These are phyloP conservation scores for Dictyostelium citrinum DNA, from an alignment of 78 protist genomes.

Conservation along the genomic window DNA sequence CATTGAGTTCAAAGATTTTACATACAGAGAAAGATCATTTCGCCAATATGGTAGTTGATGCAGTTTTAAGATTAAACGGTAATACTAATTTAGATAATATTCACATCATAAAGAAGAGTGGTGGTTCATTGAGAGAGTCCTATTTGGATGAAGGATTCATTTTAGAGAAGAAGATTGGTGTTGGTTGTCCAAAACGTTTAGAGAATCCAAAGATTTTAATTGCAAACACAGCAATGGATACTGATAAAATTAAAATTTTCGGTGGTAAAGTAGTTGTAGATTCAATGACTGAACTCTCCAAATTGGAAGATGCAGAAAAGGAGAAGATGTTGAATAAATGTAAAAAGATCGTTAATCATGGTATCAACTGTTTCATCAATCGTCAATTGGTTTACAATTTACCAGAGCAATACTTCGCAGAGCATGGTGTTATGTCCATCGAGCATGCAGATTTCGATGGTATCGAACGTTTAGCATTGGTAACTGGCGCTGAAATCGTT, in stretches of 20 bases:
- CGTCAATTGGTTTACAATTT: slow-evolving; percentile 99
- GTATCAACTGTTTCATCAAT: slow-evolving; percentile 97
- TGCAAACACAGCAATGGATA: slow-evolving; percentile 99
- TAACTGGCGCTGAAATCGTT: slow-evolving; percentile 95
- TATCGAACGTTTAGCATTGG: slow-evolving; percentile 93
- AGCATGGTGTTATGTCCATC: slow-evolving; percentile 92
- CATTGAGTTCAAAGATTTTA: slow-evolving; percentile 96
- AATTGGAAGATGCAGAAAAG: slow-evolving; percentile 97
- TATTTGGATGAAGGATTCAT: slow-evolving; percentile 98
- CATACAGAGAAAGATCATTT: slow-evolving; percentile 93
- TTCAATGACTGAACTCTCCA: slow-evolving; percentile 88
- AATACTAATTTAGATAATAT: slow-evolving; percentile 91
- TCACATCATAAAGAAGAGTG: slow-evolving; percentile 95
- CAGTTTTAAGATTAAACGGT: slow-evolving; percentile 91
- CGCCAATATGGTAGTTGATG: slow-evolving; percentile 96
- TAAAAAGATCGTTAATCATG: slow-evolving; percentile 91
- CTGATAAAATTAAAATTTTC: slow-evolving; percentile 99
- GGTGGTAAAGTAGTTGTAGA: slow-evolving; percentile 93
- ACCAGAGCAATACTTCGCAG: slow-evolving; percentile 98
- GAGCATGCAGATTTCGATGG: slow-evolving; percentile 99
- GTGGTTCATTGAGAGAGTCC: slow-evolving; percentile 95
- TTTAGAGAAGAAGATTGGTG: slow-evolving; percentile 97
- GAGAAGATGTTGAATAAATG: slow-evolving; percentile 91
- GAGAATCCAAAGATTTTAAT: slow-evolving; percentile 95
- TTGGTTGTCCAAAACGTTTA: slow-evolving; percentile 96